Conservation (phyloP, 805 yeast genomes). For the Cyberlindnera samutprakarnensis region DNA sequence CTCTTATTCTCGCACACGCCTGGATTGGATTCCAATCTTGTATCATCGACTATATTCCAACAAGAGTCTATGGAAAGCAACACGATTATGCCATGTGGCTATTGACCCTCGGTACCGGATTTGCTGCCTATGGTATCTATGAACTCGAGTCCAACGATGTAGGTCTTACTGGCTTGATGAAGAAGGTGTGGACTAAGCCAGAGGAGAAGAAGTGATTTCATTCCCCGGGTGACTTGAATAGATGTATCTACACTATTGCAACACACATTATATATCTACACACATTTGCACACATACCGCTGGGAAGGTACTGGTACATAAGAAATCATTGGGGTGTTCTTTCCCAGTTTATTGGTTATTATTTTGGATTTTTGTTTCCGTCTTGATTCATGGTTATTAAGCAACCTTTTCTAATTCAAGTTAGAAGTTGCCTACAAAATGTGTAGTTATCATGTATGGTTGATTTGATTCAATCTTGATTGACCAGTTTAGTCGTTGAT, state of each 20-base stretch:
- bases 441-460: too few relatives aligned
- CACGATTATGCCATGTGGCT: slow-evolving; percentile 61
- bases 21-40: slow-evolving; percentile 87
- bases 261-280: too few relatives aligned
- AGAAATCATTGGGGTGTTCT: too few relatives aligned
- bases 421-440: too few relatives aligned
- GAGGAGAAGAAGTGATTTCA: slow-evolving; percentile 6
- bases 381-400: too few relatives aligned
- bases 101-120: slow-evolving; percentile 63
- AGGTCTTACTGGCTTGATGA: slow-evolving; percentile 65
- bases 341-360: too few relatives aligned
- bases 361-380: too few relatives aligned
- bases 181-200: slow-evolving; percentile 47
- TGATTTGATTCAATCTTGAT: too few relatives aligned
- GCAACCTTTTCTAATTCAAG: too few relatives aligned
- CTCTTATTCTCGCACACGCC: slow-evolving; percentile 65
- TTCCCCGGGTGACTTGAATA: not conserved
- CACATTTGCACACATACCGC: too few relatives aligned
- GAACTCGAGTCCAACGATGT: slow-evolving; percentile 70
- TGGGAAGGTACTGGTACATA: too few relatives aligned
- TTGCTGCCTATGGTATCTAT: slow-evolving; percentile 75
- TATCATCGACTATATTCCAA: slow-evolving; percentile 87
- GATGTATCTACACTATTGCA: not conserved
- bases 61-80: slow-evolving; percentile 74
- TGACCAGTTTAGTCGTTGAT: too few relatives aligned